Conservation (phyloP, 2,329 filamentous ascomycete genomes). For the Penicillium sp. region DNA sequence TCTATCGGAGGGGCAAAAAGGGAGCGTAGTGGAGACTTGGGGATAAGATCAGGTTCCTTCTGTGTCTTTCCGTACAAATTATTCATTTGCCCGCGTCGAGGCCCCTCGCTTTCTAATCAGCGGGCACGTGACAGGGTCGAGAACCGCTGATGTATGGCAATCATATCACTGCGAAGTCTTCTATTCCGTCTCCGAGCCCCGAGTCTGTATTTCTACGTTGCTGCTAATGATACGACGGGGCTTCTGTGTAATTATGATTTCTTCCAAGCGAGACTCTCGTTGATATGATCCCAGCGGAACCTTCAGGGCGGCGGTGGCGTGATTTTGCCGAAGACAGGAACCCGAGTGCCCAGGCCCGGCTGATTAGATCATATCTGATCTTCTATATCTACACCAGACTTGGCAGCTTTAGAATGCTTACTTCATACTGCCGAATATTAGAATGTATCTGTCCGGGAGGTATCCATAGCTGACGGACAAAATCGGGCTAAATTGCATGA, state of each 20-base stretch:
- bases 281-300: not conserved
- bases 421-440: not conserved
- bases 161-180: not conserved
- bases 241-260: not conserved
- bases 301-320: not conserved
- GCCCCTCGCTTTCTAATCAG: conserved; percentile 24
- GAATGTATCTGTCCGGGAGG: too few species aligned
- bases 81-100: conserved; percentile 23
- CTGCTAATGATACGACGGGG: not conserved
- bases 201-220: not conserved
- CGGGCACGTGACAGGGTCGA: conserved; percentile 15
- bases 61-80: conserved; percentile 16
- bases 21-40: conserved; percentile 19
- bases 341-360: not conserved
- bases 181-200: not conserved
- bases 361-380: not conserved
- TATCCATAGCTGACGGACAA: not conserved
- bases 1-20: conserved; percentile 12
- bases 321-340: not conserved
- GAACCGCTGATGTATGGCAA: conserved; percentile 7
- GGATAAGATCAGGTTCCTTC: conserved; percentile 18
- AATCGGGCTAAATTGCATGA: not conserved
- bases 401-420: not conserved
- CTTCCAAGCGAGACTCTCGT: not conserved
- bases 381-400: not conserved